These are phyloP conservation scores for Ceratobasidium papillatum DNA, from an alignment of 1,284 basidiomycete species.

Conservation along the genomic window DNA sequence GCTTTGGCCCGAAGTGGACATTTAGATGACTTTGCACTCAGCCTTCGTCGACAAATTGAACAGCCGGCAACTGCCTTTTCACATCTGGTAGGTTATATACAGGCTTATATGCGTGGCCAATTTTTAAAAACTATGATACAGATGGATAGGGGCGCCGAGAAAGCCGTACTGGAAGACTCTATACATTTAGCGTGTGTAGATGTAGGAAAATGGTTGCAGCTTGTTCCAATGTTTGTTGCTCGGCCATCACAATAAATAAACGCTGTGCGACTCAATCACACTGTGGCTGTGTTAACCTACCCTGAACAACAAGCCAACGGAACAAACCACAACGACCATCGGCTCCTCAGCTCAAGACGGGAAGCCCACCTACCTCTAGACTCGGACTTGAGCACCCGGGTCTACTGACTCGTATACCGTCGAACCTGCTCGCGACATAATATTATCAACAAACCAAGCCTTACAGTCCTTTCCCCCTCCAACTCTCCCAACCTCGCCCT, in stretches of 20 bases:
- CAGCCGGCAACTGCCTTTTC: neutral
- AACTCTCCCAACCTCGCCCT: slow-evolving; percentile 5
- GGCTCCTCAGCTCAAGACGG: slow-evolving; percentile 31
- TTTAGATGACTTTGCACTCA: slow-evolving; percentile 2
- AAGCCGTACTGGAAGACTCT: neutral
- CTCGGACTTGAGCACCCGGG: slow-evolving; percentile 40
- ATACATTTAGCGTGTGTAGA: slow-evolving; percentile 14
- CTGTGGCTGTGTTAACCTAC: slow-evolving; percentile 19
- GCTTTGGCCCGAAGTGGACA: neutral
- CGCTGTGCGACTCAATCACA: neutral
- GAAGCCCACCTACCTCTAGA: slow-evolving; percentile 33
- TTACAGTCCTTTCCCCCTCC: neutral
- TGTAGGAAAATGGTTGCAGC: slow-evolving; percentile 1
- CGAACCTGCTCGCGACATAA: slow-evolving; percentile 33
- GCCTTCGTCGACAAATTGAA: slow-evolving; percentile 19
- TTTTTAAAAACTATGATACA: neutral
- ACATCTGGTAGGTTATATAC: neutral
- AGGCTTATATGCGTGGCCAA: neutral
- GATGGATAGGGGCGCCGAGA: neutral
- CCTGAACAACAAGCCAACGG: slow-evolving; percentile 32
- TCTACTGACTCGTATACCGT: slow-evolving; percentile 33
- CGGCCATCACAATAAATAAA: neutral
- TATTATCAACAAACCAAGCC: neutral
- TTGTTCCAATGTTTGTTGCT: slow-evolving; percentile 34
- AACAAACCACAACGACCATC: slow-evolving; percentile 36